Percentiles rank a stretch among this genome's conserved stretches.
These are phyloP conservation scores for Didymella pomorum DNA, from an alignment of 2,329 filamentous ascomycete genomes.

Conservation along the genomic window DNA sequence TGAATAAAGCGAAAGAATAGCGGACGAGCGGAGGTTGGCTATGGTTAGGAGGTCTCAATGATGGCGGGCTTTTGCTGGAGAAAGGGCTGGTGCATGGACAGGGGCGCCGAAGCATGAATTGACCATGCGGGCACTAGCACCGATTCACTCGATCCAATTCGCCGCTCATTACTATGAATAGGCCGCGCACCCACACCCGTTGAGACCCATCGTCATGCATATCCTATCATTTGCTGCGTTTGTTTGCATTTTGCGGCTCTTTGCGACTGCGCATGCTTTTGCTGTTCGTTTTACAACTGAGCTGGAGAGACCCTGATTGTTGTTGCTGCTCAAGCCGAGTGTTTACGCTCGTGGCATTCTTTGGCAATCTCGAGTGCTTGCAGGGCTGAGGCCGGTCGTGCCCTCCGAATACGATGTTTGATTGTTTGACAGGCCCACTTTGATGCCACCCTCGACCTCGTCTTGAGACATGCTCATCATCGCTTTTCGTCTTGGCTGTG, in stretches of 20 bases:
- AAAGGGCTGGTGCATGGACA: conserved; percentile 21
- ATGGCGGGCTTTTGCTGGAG: conserved; percentile 9
- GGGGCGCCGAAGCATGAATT: conserved; percentile 22
- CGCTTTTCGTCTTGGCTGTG: conserved; percentile 12
- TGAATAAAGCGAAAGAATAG: conserved; percentile 30
- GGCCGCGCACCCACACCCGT: conserved; percentile 17
- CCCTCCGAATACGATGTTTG: conserved; percentile 13
- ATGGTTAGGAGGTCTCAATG: conserved; percentile 6
- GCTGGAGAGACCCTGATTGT: neutral
- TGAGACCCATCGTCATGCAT: conserved; percentile 20
- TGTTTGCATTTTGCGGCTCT: conserved; percentile 5
- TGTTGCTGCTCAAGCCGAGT: neutral
- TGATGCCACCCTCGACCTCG: conserved; percentile 9
- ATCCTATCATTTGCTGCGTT: conserved; percentile 12
- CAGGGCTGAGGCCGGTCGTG: conserved; percentile 7
- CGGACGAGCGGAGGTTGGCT: conserved; percentile 1
- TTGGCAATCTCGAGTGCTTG: conserved; percentile 1
- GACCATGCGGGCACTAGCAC: conserved; percentile 20
- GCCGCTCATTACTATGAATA: conserved; percentile 21
- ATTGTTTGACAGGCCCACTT: conserved; percentile 5
- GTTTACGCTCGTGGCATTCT: neutral
- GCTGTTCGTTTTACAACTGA: neutral
- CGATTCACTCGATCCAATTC: conserved; percentile 17
- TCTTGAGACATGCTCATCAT: conserved; percentile 7
- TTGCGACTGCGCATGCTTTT: neutral